These are phyloP conservation scores for Ceriops decandra DNA, from an alignment of 345 rosid genomes.

Conservation along the genomic window DNA sequence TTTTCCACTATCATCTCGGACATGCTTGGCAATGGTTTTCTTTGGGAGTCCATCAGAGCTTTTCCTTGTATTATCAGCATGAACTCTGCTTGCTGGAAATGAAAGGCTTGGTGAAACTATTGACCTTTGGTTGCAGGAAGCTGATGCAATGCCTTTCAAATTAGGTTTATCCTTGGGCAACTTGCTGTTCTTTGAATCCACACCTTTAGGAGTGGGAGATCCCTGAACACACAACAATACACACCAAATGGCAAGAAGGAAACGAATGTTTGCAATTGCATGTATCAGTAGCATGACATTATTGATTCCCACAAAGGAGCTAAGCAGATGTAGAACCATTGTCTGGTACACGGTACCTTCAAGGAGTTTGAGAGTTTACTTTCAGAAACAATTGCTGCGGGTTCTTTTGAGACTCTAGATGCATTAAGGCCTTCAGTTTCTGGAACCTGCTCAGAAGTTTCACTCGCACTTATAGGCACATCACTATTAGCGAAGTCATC, in stretches of 20 bases:
- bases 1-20: conserved; percentile 24
- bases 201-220: conserved; percentile 20
- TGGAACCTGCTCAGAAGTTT: conserved; percentile 23
- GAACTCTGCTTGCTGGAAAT: conserved; percentile 54
- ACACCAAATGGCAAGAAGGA: no score
- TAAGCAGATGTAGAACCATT: conserved; percentile 15
- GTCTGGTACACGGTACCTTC: conserved; percentile 42
- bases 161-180: conserved; percentile 46
- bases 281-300: not conserved
- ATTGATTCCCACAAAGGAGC: conserved; percentile 11
- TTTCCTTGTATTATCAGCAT: conserved; percentile 43
- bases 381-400: conserved; percentile 31
- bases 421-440: no score
- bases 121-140: conserved; percentile 41
- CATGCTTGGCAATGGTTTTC: conserved; percentile 40
- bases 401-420: no score
- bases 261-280: not conserved
- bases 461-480: conserved; percentile 19
- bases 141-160: conserved; percentile 37
- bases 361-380: conserved; percentile 36
- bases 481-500: conserved; percentile 19
- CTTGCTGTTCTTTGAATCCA: conserved; percentile 40
- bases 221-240: conserved; percentile 34
- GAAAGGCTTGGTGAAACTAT: conserved; percentile 66
- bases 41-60: conserved; percentile 46